Conservation (phyloP, 2,329 filamentous ascomycete species). For the Aspergillus alliaceus region DNA sequence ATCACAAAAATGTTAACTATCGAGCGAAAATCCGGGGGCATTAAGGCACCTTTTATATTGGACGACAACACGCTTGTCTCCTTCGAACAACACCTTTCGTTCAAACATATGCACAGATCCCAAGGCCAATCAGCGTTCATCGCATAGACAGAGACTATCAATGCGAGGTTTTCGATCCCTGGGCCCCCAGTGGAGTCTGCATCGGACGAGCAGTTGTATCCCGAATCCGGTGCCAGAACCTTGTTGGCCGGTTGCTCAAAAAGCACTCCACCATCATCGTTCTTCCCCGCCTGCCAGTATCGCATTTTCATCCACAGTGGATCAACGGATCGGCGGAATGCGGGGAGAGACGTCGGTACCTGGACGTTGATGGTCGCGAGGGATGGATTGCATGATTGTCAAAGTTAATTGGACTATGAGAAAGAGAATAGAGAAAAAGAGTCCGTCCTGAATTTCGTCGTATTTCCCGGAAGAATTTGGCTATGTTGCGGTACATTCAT, state of each 20-base stretch:
- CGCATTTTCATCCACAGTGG: conserved; percentile 7
- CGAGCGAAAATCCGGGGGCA: background rate
- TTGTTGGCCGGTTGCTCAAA: conserved; percentile 9
- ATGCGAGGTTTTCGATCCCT: conserved; percentile 1
- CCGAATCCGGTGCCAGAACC: conserved; percentile 1
- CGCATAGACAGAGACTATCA: background rate
- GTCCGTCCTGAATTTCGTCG: no score
- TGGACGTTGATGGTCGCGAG: background rate
- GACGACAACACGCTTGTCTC: background rate
- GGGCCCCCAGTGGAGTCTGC: conserved; percentile 10
- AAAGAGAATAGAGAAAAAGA: background rate
- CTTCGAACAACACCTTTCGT: background rate
- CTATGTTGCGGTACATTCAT: background rate
- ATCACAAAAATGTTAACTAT: background rate
- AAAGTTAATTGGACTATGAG: background rate
- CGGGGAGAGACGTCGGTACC: background rate
- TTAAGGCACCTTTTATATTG: background rate
- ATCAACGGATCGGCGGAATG: background rate
- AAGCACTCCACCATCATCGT: conserved; percentile 3
- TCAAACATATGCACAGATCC: background rate
- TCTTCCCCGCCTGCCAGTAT: conserved; percentile 1
- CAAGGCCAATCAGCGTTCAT: background rate
- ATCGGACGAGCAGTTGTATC: background rate
- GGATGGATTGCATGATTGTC: background rate
- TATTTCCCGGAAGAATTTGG: background rate